A percentile compares a stretch with the other conserved stretches of the same genome.
These are phyloP conservation scores for Eutypa lata DNA, from an alignment of 2,329 filamentous ascomycete species.

Conservation along the genomic window DNA sequence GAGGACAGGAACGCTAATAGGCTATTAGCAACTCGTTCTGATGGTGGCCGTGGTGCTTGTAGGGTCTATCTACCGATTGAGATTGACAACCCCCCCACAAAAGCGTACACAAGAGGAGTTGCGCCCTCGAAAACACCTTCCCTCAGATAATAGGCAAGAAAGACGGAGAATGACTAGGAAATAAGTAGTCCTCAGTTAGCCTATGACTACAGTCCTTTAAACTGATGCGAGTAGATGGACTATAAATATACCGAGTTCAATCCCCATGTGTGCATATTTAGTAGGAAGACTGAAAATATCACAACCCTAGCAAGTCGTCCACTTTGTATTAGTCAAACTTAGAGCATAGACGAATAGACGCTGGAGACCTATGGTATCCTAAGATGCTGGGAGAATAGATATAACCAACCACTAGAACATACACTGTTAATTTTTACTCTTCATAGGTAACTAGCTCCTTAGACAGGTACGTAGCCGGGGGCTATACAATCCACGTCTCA, in stretches of 20 bases:
- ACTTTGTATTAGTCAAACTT: background rate
- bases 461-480: too few relatives aligned
- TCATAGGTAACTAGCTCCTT: too few relatives aligned
- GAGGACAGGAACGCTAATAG: conserved; percentile 61
- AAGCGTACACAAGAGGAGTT: conserved; percentile 66
- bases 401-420: background rate
- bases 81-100: conserved; percentile 70
- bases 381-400: background rate
- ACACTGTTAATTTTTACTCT: background rate
- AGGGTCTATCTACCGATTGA: conserved; percentile 39
- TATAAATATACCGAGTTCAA: conserved; percentile 56
- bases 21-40: conserved; percentile 13
- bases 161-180: conserved; percentile 51
- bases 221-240: background rate
- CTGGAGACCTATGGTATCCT: background rate
- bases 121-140: conserved; percentile 61
- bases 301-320: conserved; percentile 40
- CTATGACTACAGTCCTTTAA: background rate
- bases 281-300: conserved; percentile 49
- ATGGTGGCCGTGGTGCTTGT: background rate
- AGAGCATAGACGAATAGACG: background rate
- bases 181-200: background rate
- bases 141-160: conserved; percentile 55
- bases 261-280: conserved; percentile 74
- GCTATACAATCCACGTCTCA: too few relatives aligned